Evolutionary conservation across 768 basidiomycete genomes (phyloP), one percentile per base, ranked within the genome.

Genomic region (Termitomyces sp.): DNA sequence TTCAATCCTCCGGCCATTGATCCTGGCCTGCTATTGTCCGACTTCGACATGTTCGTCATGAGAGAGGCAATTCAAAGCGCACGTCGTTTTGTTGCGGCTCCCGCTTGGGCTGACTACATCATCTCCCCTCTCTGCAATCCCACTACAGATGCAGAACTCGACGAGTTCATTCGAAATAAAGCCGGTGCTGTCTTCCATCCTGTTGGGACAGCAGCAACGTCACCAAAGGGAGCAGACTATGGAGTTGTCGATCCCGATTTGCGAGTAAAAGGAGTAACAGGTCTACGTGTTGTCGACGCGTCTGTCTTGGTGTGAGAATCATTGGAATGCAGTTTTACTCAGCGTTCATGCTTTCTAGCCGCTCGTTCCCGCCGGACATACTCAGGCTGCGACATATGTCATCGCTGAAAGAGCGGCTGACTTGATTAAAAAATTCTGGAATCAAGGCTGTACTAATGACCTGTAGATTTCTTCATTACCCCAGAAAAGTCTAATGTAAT

Each of bases 1-100:
- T 78, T 78, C 63, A 66, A 65, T 46, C 41, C 65, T 27, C 79
- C 79, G 1, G 42, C 66, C 15, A 59, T 83, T 63, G 72, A 81
- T 59, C 77, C 77, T 1, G 49, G 42, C 35, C 43, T 53, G 22
- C 71, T 76, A 22, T 55, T 52, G 16, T 53, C 57, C 5, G 56
- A 56, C 9, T 56, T 64, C 52, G 69, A 69, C 48, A 36, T 64
- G 18, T 52, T 59, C 41, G 56, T 60, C 11, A 55, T 69, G 33
- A 58, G 62, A 5, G 59, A 62, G 49, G 62, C 60, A 20, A 32
- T 71, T 33, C 54, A 55, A 46, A 43, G 51, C 63, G 25, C 59
- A 56, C 22, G 47, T 27, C n/a, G 54, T 16, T 50, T 48, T 11
- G 49, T 54, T 4, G 48, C 60, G 16, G 59, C 56, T 36, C 72